Evolutionary conservation across 2,329 filamentous ascomycete species (phyloP), one percentile per base, ranked within the genome.

Genomic region (Sporothrix inflata): DNA sequence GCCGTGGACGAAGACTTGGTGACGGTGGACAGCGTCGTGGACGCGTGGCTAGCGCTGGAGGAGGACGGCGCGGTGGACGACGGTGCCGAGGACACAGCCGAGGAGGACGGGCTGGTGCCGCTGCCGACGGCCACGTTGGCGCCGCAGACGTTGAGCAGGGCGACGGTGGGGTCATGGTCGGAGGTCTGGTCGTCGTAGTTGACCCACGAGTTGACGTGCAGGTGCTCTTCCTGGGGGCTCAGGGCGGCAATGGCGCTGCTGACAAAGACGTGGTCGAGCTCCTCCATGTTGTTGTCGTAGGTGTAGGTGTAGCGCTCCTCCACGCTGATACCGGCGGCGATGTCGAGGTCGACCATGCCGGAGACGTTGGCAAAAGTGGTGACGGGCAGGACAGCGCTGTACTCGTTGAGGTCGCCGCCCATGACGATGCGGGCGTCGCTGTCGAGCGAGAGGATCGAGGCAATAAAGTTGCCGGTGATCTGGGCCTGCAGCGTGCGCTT

Each of bases 321-420:
- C 1, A 81, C 77, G 4, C 84, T 80, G 12, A 89, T 85, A 5
- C 82, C 82, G 4, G 83, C 85, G 0, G 86, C 88, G 5, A 86
- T 89, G 76, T 93, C 90, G 1, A 92, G 81, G 74, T 92, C 90
- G 45, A 83, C 75, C 61, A 93, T 82, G 1, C 86, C 85, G 0
- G 88, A 90, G 24, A 84, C 81, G 3, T 79, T 74, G 1, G 82
- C 77, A 74, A 92, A 91, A 1, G 81, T 81, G 73, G 84, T 78
- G 66, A 92, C 79, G 1, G 91, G 90, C 78, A 84, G 77, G 11
- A 89, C 90, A 74, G 90, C 89, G 5, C 85, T 78, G 78, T 91
- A 93, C 79, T 93, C 91, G 83, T 93, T 93, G 78, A 90, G 93
- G 80, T 93, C 91, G 34, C 91, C 91, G 0, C 88, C 86, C 2